A percentile compares a stretch with the other conserved stretches of the same genome.
These are phyloP conservation scores for Trichosanthes truncata DNA, from an alignment of 306 rosid genomes.

Conservation along the genomic window DNA sequence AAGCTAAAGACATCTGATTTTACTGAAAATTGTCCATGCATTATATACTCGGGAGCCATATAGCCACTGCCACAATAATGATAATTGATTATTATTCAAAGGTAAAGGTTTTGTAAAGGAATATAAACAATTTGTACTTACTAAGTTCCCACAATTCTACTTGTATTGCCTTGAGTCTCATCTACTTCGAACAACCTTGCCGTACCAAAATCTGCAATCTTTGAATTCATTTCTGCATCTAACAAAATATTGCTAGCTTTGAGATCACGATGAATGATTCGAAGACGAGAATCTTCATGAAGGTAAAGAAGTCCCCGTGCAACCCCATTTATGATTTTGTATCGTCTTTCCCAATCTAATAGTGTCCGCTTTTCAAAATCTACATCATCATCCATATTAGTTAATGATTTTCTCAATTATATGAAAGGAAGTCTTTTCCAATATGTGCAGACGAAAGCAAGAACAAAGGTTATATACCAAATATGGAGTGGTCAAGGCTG, in stretches of 20 bases:
- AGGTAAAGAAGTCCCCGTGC: conserved; percentile 4
- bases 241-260: conserved; percentile 7
- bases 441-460: background rate
- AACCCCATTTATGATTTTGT: background rate
- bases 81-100: too few species aligned
- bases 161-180: background rate
- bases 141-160: conserved; percentile 3
- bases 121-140: background rate
- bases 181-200: background rate
- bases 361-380: background rate
- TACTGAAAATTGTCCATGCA: conserved; percentile 22
- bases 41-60: conserved; percentile 44
- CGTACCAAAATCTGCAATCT: background rate
- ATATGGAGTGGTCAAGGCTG: conserved; percentile 4
- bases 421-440: background rate
- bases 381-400: background rate
- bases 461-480: background rate
- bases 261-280: conserved; percentile 5
- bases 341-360: background rate
- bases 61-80: conserved; percentile 24
- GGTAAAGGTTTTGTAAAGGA: background rate
- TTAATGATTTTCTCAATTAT: background rate
- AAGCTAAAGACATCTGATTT: conserved; percentile 44
- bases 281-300: conserved; percentile 1
- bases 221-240: background rate